Evolutionary conservation across 371 early-diverging fungal genomes (phyloP), one percentile per base, ranked within the genome.

Genomic region (Circinella minor): DNA sequence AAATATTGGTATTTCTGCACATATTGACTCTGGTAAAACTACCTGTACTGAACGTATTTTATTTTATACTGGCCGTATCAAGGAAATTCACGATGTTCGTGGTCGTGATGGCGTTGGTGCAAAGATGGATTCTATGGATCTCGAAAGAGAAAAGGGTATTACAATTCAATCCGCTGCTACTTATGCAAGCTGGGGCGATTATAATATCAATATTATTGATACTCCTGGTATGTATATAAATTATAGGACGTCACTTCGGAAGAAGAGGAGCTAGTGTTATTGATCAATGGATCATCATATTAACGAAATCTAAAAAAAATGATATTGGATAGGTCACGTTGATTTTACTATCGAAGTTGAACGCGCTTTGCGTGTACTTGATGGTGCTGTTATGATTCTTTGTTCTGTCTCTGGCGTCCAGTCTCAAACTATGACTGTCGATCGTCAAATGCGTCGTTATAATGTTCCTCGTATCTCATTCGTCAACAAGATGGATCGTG

Each of bases 1-100:
- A 65, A 99, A 98, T 81, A 97, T 98, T 79, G 99, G 99, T 77
- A 99, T 99, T 75, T 94, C 94, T n/a, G 99, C 99, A 46, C 99
- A 99, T 84, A 98, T 99, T 74, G 99, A 99, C 77, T 94, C 95
- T 47, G 99, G 99, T 71, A 99, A 99, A 78, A 99, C 99, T 34
- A 99, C 99, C 0, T 87, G 96, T 77, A 97, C 98, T 15, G 99
- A 99, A 83, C 95, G 99, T 78, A 93, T 99, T 68, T 85, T 99
- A 59, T 97, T 87, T 83, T 97, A 96, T 79, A 97, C 98, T 36
- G 98, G 98, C 34, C 90, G 96, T 67, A 99, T 99, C 82, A 91
- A 94, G 79, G 93, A 94, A 72, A 97, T 98, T 72, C 98, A 97
- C 80, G 98, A 98, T 78, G 99, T 99, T 55, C 93, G 96, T 69